Conservation (phyloP, 1,284 basidiomycete species). For the Fomitopsis palustris region DNA sequence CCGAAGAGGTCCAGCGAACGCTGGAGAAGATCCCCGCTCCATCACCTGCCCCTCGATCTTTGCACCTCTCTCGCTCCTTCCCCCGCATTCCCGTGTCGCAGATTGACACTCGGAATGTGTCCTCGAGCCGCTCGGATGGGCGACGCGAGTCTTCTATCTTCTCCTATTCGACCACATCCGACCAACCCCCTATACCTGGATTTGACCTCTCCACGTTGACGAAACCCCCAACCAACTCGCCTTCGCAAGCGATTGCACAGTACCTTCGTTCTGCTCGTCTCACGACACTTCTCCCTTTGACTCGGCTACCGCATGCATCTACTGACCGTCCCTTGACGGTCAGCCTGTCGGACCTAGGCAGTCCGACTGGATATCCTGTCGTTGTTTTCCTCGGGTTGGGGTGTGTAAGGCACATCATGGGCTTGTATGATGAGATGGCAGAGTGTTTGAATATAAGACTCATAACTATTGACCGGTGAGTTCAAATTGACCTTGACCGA, state of each 20-base stretch:
- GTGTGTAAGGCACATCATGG: slow-evolving; percentile 92
- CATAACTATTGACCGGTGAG: slow-evolving; percentile 90
- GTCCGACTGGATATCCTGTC: slow-evolving; percentile 78
- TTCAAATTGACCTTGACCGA: slow-evolving; percentile 1
- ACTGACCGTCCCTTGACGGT: slow-evolving; percentile 74
- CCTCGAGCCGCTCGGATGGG: slow-evolving; percentile 52
- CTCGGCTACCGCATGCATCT: slow-evolving; percentile 75
- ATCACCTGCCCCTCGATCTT: slow-evolving; percentile 34
- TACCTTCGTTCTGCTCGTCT: slow-evolving; percentile 84
- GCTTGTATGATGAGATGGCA: slow-evolving; percentile 95
- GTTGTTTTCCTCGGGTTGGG: slow-evolving; percentile 92
- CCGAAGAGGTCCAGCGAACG: slow-evolving; percentile 72
- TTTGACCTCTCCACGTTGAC: slow-evolving; percentile 24
- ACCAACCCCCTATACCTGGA: slow-evolving; percentile 30
- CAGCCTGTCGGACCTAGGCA: slow-evolving; percentile 90
- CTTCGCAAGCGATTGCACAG: slow-evolving; percentile 71
- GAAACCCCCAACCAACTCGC: slow-evolving; percentile 33
- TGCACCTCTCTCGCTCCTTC: slow-evolving; percentile 45
- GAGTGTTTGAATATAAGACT: slow-evolving; percentile 81
- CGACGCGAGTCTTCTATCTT: slow-evolving; percentile 31
- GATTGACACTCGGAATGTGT: slow-evolving; percentile 42
- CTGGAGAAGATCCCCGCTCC: slow-evolving; percentile 52
- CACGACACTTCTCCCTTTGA: slow-evolving; percentile 79
- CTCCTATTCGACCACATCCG: slow-evolving; percentile 43
- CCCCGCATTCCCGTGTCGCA: slow-evolving; percentile 42